Base-by-base conservation (phyloP, 331 rosid genomes). In the Saraca asoca region DNA sequence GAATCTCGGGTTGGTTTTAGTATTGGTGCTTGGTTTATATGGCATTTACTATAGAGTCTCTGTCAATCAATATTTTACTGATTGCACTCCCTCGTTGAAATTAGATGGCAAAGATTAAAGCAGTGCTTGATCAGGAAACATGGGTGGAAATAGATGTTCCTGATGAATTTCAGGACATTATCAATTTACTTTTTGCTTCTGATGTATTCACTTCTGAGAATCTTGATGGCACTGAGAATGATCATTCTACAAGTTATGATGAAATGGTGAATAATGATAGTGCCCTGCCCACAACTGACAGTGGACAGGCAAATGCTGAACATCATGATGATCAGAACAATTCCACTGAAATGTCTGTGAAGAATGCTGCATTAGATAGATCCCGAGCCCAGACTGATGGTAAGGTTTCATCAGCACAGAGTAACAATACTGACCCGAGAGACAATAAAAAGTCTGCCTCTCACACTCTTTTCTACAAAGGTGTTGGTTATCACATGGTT, bases 121-220 rank as follows among this genome's bases (percentile, higher is more conserved):
- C 97, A 11, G 93, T 94, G 69, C 97, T 94, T 75, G 97, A 94
- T 80, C 97, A 90, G 74, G 99, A 94, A 79, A 94, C 99, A 0
- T 94, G 99, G 99, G 96, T 90, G 80, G 99, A 94, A 85, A 87
- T 90, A 54, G 99, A 94, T 62, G 95, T 94, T 70, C 97, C 99
- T 76, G 96, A 94, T 55, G 99, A 94, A 80, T 90, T 94, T 85
- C 97, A 94, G 86, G 76, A 85, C 70, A 88, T 94, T 45, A 60
- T 89, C 65, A 71, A 75, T 71, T 69, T 82, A 55, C 78, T 86
- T 38, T 77, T 83, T 66, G 48, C 79, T 66, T 85, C 81, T 55
- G 92, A 84, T 62, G 73, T 54, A 43, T 61, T 78, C 76, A 66
- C 66, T 57, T 69, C 92, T 6, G 85, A 77, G 78, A 75, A 80